Conservation (phyloP, 2,329 filamentous ascomycete species). For the Gnomoniopsis sp. region DNA sequence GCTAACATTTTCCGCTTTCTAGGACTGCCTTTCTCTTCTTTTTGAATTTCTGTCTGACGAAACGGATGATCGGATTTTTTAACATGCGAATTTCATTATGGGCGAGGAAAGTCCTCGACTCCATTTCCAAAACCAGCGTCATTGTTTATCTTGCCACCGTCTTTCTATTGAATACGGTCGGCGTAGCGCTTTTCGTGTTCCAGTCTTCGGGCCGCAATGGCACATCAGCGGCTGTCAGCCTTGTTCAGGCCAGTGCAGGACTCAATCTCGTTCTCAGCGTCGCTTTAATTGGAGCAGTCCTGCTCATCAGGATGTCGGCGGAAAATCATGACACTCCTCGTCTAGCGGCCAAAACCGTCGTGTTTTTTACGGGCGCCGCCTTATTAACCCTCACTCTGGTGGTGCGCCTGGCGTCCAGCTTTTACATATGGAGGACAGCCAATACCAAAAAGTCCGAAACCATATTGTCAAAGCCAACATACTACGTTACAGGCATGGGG, state of each 20-base stretch:
- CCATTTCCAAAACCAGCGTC: not conserved
- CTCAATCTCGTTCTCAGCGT: slow-evolving; percentile 1
- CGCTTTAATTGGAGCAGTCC: not conserved
- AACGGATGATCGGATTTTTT: not conserved
- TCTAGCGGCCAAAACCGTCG: not conserved
- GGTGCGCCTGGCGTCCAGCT: slow-evolving; percentile 1
- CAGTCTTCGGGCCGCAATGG: not conserved
- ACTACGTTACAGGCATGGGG: slow-evolving; percentile 6
- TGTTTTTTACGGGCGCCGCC: slow-evolving; percentile 3
- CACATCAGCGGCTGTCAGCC: not conserved
- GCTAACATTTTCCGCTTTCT: not conserved
- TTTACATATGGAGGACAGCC: slow-evolving; percentile 1
- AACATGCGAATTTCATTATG: slow-evolving; percentile 7
- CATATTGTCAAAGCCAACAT: not conserved
- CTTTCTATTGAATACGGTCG: not conserved
- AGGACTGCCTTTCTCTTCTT: slow-evolving; percentile 3
- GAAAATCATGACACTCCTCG: not conserved
- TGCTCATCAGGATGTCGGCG: not conserved
- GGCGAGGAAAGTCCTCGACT: not conserved
- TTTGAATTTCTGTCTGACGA: slow-evolving; percentile 4
- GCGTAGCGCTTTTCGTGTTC: not conserved
- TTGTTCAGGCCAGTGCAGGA: not conserved
- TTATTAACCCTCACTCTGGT: slow-evolving; percentile 3
- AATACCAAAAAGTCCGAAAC: not conserved
- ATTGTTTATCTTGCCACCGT: not conserved